Evolutionary conservation across 164 flowering plant species (phyloP), one percentile per base, ranked within the genome.

Genomic region (Stephania cephalantha): DNA sequence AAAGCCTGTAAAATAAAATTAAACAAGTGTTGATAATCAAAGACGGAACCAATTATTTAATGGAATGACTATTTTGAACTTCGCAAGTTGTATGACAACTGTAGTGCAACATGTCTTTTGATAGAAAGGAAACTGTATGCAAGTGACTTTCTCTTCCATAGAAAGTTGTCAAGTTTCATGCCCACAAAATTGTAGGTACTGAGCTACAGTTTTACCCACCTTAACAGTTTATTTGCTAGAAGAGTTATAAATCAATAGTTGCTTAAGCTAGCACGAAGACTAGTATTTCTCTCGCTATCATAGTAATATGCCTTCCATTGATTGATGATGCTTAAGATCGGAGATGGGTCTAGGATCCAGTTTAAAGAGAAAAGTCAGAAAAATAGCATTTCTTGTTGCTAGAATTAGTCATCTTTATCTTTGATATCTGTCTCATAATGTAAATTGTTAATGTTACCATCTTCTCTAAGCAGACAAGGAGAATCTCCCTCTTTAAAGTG

Each of bases 1-100:
- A 91, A 31, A 68, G 97, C 98, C 99, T 94, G 76, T 67, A 53
- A 10, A 6, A 72, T 8, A 6, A 78, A 45, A 67, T 79, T 5
- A 68, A 29, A 68, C 13, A 44, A 6, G 44, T 30, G 42, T 73
- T 72, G 70, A 65, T 20, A 55, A 29, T 46, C 63, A 35, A 73
- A 63, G 71, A 35, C 30, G 65, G 8, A 30, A 50, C 5, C 31
- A 18, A 77, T 31, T 18, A 9, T 8, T 4, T 5, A 61, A 61
- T 4, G 66, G 66, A 61, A 61, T 6, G 64, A 17, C 64, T 13
- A 13, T 61, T 35, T n/a, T 9, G 18, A 61, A 61, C 20, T 61
- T 7, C 10, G 18, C 18, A 5, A 61, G 66, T n/a, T 50, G 55
- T 7, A 61, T 61, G 22, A 61, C n/a, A 25, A 61, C 7, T 61